Conservation (phyloP, 441 rosid species). For the Theobroma grandiflorum region DNA sequence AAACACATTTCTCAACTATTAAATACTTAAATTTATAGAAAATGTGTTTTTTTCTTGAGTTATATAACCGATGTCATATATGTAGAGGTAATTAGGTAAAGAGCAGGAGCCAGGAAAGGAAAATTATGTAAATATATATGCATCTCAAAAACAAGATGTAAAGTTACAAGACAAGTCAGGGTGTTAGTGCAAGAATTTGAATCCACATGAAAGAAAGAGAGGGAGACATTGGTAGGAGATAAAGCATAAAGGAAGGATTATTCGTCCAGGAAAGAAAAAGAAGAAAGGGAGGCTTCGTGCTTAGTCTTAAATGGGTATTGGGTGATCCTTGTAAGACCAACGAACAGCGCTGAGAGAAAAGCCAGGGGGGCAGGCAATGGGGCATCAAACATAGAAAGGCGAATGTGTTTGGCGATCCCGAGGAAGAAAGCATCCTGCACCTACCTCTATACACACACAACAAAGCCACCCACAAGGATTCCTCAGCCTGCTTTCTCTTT, state of each 20-base stretch:
- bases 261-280: slow-evolving; percentile 5
- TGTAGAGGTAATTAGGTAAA: neutral
- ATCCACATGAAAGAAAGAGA: neutral
- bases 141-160: neutral
- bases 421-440: slow-evolving; percentile 34
- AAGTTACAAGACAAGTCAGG: no score
- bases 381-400: slow-evolving; percentile 36
- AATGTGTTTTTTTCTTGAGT: no score
- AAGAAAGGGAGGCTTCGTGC: neutral
- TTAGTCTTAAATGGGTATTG: neutral
- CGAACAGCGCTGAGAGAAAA: neutral
- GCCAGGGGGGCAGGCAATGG: neutral
- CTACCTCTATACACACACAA: neutral
- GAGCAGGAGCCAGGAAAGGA: neutral
- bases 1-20: no score
- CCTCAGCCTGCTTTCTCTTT: neutral
- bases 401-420: slow-evolving; percentile 46
- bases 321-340: neutral
- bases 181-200: neutral
- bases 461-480: neutral
- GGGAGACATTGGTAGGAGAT: slow-evolving; percentile 4
- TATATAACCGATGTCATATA: no score
- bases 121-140: neutral
- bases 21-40: no score
- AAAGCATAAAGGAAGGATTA: slow-evolving; percentile 13